phyloP scores from a whole-genome alignment of 2,329 filamentous ascomycete genomes.

The Neobulgaria alba region DNA sequence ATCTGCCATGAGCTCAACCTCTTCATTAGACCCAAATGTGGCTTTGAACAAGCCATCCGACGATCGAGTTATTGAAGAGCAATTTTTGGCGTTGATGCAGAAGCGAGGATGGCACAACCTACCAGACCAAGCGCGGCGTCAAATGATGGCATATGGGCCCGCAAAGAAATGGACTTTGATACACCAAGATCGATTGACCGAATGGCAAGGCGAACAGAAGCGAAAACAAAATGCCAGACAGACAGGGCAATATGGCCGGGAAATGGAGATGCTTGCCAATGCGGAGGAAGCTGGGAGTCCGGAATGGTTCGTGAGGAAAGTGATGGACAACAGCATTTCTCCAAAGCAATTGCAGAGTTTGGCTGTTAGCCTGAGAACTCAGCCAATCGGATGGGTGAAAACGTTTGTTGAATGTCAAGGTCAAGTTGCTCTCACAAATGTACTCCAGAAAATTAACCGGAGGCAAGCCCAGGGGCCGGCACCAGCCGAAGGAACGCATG shows the following conservation, averaged over 20 bases:
- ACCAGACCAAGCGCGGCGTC: conserved; percentile 84
- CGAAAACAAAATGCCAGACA: conserved; percentile 65
- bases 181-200: conserved; percentile 86
- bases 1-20: conserved; percentile 18
- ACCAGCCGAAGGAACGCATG: conserved; percentile 40
- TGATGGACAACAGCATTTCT: conserved; percentile 92
- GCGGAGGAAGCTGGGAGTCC: conserved; percentile 93
- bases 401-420: conserved; percentile 96
- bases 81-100: conserved; percentile 91
- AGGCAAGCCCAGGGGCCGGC: conserved; percentile 64
- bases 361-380: conserved; percentile 88
- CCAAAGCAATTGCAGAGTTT: conserved; percentile 86
- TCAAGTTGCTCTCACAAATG: conserved; percentile 89
- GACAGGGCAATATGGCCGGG: conserved; percentile 60
- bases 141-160: conserved; percentile 93
- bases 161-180: conserved; percentile 97
- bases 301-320: conserved; percentile 95
- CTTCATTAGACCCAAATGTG: conserved; percentile 31
- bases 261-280: conserved; percentile 61
- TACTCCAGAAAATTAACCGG: conserved; percentile 88
- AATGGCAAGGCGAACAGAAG: conserved; percentile 92
- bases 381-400: conserved; percentile 96
- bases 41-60: conserved; percentile 67
- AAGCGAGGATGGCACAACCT: conserved; percentile 97
- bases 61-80: conserved; percentile 77